phyloP scores from a whole-genome alignment of 768 basidiomycete species.

The Termitomyces sp. region DNA sequence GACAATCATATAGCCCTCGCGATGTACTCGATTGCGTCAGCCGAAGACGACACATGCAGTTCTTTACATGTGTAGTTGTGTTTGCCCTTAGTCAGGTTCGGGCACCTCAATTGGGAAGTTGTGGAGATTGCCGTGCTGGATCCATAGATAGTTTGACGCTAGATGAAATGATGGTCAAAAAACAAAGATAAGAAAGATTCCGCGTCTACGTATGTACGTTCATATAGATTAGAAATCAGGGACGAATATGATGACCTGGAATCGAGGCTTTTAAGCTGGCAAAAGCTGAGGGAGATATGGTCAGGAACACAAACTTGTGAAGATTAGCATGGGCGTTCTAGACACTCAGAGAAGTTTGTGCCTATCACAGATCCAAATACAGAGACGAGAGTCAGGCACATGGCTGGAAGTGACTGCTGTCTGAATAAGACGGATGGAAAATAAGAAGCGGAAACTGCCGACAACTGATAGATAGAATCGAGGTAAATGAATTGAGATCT shows the following conservation, averaged over 20 bases:
- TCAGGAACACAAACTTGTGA: constrained; percentile 12
- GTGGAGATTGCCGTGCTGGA: neutral
- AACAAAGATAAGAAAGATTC: neutral
- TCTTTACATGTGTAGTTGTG: constrained; percentile 6
- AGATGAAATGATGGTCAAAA: neutral
- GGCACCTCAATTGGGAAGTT: neutral
- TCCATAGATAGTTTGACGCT: neutral
- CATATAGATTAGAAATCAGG: neutral
- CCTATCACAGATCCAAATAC: constrained; percentile 16
- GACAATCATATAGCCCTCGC: constrained; percentile 4
- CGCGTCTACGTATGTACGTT: neutral
- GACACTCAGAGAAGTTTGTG: constrained; percentile 1
- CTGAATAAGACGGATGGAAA: constrained; percentile 3
- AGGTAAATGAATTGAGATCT: constrained; percentile 13
- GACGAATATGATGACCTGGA: neutral
- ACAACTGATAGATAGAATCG: constrained; percentile 13
- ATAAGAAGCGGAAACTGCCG: constrained; percentile 12
- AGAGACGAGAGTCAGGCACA: constrained; percentile 10
- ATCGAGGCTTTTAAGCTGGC: neutral
- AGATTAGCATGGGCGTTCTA: constrained; percentile 8
- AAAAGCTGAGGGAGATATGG: neutral
- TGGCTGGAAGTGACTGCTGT: neutral
- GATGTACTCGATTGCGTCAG: constrained; percentile 3
- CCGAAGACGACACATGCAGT: neutral
- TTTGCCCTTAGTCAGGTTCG: neutral